Evolutionary conservation across 202 grass and related monocot genomes (phyloP).

Genomic region (Dendrocalamus latiflorus): DNA sequence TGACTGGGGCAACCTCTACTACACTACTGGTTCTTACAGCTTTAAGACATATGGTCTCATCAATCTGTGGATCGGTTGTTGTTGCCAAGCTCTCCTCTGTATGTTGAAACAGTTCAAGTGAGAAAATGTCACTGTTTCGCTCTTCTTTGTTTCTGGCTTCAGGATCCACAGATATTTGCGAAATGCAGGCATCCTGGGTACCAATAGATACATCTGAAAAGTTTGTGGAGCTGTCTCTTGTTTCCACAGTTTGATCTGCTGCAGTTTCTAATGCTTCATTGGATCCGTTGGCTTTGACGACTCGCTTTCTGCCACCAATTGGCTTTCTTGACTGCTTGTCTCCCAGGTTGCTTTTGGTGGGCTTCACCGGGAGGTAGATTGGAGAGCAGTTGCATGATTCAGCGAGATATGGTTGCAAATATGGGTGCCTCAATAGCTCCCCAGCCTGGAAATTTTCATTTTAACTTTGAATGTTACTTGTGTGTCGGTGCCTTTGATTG

Average conservation of each 20-base stretch:
- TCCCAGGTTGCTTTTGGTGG: slow-evolving; percentile 41
- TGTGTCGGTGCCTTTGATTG: slow-evolving; percentile 9
- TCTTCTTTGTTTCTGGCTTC: slow-evolving; percentile 17
- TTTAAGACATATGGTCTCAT: slow-evolving; percentile 23
- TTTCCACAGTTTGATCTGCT: slow-evolving; percentile 29
- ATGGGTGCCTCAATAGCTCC: slow-evolving; percentile 62
- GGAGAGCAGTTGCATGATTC: slow-evolving; percentile 60
- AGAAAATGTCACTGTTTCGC: neutral
- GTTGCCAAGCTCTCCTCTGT: slow-evolving; percentile 16
- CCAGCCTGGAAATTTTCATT: slow-evolving; percentile 48
- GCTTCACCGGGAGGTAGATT: slow-evolving; percentile 73
- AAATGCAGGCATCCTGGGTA: slow-evolving; percentile 40
- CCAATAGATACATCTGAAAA: slow-evolving; percentile 41
- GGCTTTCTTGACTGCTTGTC: slow-evolving; percentile 54
- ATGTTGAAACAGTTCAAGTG: slow-evolving; percentile 13
- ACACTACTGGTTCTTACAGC: slow-evolving; percentile 16
- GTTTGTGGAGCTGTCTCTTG: slow-evolving; percentile 28
- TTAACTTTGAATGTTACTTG: slow-evolving; percentile 12
- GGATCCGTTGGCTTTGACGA: slow-evolving; percentile 27
- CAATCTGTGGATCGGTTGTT: slow-evolving; percentile 34
- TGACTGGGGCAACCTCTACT: slow-evolving; percentile 15
- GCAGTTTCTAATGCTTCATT: slow-evolving; percentile 22
- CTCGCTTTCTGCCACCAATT: slow-evolving; percentile 36
- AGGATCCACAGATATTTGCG: slow-evolving; percentile 13
- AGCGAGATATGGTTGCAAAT: slow-evolving; percentile 67